Conservation (phyloP, 768 basidiomycete species). For the Kwoniella dendrophila region DNA sequence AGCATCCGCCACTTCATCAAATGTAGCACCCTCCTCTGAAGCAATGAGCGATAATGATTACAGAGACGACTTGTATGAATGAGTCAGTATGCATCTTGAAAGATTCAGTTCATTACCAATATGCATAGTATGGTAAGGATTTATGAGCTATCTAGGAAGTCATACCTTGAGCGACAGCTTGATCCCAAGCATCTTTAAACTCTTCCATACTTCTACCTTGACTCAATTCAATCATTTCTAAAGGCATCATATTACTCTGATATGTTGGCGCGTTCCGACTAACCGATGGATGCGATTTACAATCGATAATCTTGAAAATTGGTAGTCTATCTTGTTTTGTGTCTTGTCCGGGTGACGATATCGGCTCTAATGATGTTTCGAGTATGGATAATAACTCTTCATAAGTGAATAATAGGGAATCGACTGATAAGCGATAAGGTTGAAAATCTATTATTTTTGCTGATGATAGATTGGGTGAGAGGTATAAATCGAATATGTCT, state of each 20-base stretch:
- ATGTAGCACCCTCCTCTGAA: too few relatives aligned
- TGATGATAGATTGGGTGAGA: conserved; percentile 74
- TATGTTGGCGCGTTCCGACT: conserved; percentile 69
- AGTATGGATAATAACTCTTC: conserved; percentile 65
- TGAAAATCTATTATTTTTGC: conserved; percentile 90
- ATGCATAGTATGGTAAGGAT: too few relatives aligned
- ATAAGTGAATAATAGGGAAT: conserved; percentile 81
- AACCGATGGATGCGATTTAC: conserved; percentile 70
- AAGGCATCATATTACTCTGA: conserved; percentile 87
- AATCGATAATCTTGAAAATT: conserved; percentile 65
- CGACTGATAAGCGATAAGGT: conserved; percentile 82
- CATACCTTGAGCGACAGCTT: conserved; percentile 53
- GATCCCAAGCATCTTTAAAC: conserved; percentile 65
- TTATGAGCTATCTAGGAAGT: too few relatives aligned
- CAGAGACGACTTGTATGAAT: too few relatives aligned
- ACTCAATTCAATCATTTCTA: conserved; percentile 80
- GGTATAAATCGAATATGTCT: conserved; percentile 85
- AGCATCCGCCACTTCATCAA: too few relatives aligned
- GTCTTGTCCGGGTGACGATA: conserved; percentile 11
- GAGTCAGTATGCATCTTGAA: too few relatives aligned
- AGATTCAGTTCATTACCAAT: too few relatives aligned
- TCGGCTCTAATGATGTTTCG: conserved; percentile 14
- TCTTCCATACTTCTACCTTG: conserved; percentile 71
- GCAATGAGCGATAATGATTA: too few relatives aligned
- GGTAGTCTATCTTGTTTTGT: conserved; percentile 31